Base-by-base conservation (phyloP, 1,284 basidiomycete species). In the Rhodotorula sp. region DNA sequence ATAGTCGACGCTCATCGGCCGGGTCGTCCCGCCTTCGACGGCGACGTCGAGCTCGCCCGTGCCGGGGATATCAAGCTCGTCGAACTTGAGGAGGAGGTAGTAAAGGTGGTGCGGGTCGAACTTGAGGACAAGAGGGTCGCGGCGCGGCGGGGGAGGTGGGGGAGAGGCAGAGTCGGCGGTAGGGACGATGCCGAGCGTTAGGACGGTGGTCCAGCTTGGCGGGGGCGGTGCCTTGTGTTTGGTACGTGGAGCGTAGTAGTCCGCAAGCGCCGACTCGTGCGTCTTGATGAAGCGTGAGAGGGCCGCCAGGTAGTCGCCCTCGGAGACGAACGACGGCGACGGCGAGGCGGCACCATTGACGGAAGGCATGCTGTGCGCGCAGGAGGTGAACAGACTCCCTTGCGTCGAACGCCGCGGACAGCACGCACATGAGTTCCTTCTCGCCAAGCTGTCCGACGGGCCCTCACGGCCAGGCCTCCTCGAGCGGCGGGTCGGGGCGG, bases 61-160 rank as follows among this genome's bases (percentile, higher is more conserved):
- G 27, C 78, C 67, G 62, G 87, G 83, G 67, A 91, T 83, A 25
- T 88, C 89, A 48, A 91, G 82, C 5, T 87, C 91, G 81, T 96
- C 92, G 75, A 94, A 86, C 58, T 91, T 89, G 82, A 94, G 89
- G 67, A 96, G 86, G 74, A 93, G 82, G 81, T 94, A 96, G 85
- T 91, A 92, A 21, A 96, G 86, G 77, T 90, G 91, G 80, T 93
- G 91, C 27, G 86, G 87, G 81, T 94, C 91, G 76, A 91, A 85
- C 15, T 86, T 81, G 60, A 94, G 86, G 21, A 89, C 82, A 51
- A 90, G 82, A 25, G 77, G 74, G 21, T 70, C 58, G 34, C 54
- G 46, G 34, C 67, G 55, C 22, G 59, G 64, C 13, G 44, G 54
- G 12, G 36, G 29, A 13, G 50, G 34, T 50, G 53, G 51, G 21